A percentile compares a stretch with the other conserved stretches of the same genome.
Evolutionary conservation across 2,329 filamentous ascomycete genomes (phyloP).

Genomic region (Waltergamsia citrina): DNA sequence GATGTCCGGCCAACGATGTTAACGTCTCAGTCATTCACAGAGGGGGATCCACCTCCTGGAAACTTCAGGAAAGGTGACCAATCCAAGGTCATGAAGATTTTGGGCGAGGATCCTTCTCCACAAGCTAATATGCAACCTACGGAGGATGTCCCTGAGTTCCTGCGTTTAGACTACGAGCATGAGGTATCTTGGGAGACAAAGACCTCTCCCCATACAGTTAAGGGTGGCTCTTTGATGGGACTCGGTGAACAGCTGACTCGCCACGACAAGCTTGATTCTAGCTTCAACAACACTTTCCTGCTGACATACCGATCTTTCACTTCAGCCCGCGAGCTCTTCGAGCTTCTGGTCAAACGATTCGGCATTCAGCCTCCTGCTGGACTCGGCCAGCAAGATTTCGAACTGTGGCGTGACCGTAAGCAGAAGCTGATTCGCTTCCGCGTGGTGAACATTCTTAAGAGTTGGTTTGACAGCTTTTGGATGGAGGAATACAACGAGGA

Average conservation of each 20-base stretch:
- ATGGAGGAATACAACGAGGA: slow-evolving; percentile 88
- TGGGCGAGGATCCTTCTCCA: slow-evolving; percentile 54
- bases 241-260: slow-evolving; percentile 92
- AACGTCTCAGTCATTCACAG: slow-evolving; percentile 54
- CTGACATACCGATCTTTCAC: slow-evolving; percentile 96
- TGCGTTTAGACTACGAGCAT: slow-evolving; percentile 77
- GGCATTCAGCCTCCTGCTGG: slow-evolving; percentile 85
- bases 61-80: slow-evolving; percentile 50
- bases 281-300: slow-evolving; percentile 95
- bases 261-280: slow-evolving; percentile 90
- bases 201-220: slow-evolving; percentile 62
- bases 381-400: slow-evolving; percentile 64
- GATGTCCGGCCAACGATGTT: slow-evolving; percentile 35
- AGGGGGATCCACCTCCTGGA: slow-evolving; percentile 42
- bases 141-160: slow-evolving; percentile 75
- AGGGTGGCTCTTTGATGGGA: slow-evolving; percentile 80
- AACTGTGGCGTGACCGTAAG: slow-evolving; percentile 86
- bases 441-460: slow-evolving; percentile 95
- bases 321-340: slow-evolving; percentile 79
- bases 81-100: slow-evolving; percentile 56
- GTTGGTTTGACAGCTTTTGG: slow-evolving; percentile 98
- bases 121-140: slow-evolving; percentile 35
- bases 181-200: slow-evolving; percentile 90
- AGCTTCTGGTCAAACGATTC: slow-evolving; percentile 85
- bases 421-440: slow-evolving; percentile 93